Percentiles rank a stretch among this genome's conserved stretches.
phyloP scores from a whole-genome alignment of 2,329 filamentous ascomycete genomes.

The Orbilia javanica region DNA sequence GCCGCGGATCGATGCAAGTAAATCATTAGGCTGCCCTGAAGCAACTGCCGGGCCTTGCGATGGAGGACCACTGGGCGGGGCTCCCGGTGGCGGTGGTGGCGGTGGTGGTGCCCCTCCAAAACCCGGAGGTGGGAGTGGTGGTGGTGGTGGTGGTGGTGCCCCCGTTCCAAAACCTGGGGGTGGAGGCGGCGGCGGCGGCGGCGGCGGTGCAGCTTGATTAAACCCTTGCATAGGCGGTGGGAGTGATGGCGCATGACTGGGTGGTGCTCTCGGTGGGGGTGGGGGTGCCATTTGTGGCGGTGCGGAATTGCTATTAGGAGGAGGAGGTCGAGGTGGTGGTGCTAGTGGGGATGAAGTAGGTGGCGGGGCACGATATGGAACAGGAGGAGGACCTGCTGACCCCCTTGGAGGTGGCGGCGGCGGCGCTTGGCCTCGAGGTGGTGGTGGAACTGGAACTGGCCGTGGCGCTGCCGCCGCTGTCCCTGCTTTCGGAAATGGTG shows the following conservation, averaged over 20 bases:
- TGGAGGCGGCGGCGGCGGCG: slow-evolving; percentile 67
- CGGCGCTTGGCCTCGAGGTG: slow-evolving; percentile 66
- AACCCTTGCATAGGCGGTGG: slow-evolving; percentile 65
- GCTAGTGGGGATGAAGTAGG: slow-evolving; percentile 65
- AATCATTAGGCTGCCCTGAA: slow-evolving; percentile 70
- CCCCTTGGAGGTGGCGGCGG: slow-evolving; percentile 75
- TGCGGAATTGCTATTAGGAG: slow-evolving; percentile 27
- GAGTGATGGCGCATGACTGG: slow-evolving; percentile 64
- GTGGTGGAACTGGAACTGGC: slow-evolving; percentile 72
- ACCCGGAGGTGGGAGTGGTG: slow-evolving; percentile 59
- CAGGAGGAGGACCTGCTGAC: slow-evolving; percentile 67
- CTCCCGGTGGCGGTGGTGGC: slow-evolving; percentile 69
- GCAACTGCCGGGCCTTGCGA: slow-evolving; percentile 70
- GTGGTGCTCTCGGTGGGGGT: slow-evolving; percentile 65
- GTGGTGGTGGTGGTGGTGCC: slow-evolving; percentile 60
- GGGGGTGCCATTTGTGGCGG: slow-evolving; percentile 60
- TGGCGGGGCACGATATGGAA: slow-evolving; percentile 62
- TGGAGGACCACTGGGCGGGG: slow-evolving; percentile 68
- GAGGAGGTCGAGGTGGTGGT: slow-evolving; percentile 63
- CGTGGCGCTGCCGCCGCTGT: slow-evolving; percentile 67
- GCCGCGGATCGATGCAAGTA: slow-evolving; percentile 79
- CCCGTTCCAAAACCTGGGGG: slow-evolving; percentile 63
- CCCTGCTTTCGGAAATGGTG: slow-evolving; percentile 74
- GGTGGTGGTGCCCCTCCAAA: slow-evolving; percentile 63
- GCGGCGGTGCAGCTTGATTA: slow-evolving; percentile 63